Base-by-base conservation (phyloP, 805 yeast species). In the Tetrapisispora namnaoensis region DNA sequence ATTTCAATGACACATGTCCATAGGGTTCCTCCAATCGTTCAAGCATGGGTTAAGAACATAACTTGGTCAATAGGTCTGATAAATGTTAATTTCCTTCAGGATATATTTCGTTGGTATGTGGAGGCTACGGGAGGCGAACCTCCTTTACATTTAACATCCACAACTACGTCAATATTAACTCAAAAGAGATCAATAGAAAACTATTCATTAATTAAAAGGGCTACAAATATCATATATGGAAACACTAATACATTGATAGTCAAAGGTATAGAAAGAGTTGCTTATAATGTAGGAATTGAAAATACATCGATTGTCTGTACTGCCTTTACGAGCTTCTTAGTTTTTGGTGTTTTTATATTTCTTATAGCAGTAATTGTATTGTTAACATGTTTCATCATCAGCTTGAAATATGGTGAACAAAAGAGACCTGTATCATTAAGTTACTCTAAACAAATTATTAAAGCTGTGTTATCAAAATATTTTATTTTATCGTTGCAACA, bases 31-130 rank as follows among this genome's bases (percentile, higher is more conserved):
- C 96, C 96, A 17, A 87, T 90, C 59, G 96, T 95, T 9, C 76
- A 85, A 13, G 81, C 95, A 10, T 90, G 97, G 97, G 73, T 89
- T 7, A 95, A 86, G 65, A 89, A 90, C 61, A 72, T 90, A 60
- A 89, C 88, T 28, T 90, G 97, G 97, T 86, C 96, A 1, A 86
- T 90, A 85, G 97, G 97, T 2, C 73, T 90, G 51, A 86, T 90
- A 56, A 73, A 83, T 62, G 77, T 85, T 38, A 59, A 61, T 2
- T 90, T 89, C 63, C 86, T 90, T 95, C 96, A 90, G 67, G 70
- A 79, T 51, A 82, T 86, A 53, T 83, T 86, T 65, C 72, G 91
- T 57, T 86, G 95, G 95, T 86, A 82, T 57, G 78, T 86, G 41
- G 89, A 86, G 63, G 69, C 93, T 28, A 89, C 97, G 1, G 97